Percentiles rank a stretch among this genome's conserved stretches.
Conservation (phyloP, 1,284 basidiomycete genomes). For the Marasmius tenuissimus region DNA sequence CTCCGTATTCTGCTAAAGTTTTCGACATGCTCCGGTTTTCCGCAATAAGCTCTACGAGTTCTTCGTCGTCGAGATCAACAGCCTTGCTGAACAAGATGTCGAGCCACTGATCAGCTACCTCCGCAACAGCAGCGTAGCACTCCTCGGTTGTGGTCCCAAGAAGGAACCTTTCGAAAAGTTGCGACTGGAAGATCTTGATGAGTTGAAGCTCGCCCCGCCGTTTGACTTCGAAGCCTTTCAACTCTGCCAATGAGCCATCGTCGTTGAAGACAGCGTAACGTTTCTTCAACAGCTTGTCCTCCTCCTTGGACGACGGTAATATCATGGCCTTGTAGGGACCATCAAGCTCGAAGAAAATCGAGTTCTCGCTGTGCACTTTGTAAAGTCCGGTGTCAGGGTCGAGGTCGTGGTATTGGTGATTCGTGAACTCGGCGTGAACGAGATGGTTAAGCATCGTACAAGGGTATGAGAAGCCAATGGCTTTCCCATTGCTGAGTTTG, state of each 20-base stretch:
- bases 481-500: slow-evolving; percentile 86
- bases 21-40: slow-evolving; percentile 99
- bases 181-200: slow-evolving; percentile 99
- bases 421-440: slow-evolving; percentile 94
- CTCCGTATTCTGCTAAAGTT: slow-evolving; percentile 94
- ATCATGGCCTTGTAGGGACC: slow-evolving; percentile 99
- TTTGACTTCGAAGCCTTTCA: slow-evolving; percentile 99
- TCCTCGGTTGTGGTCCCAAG: slow-evolving; percentile 92
- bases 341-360: slow-evolving; percentile 99
- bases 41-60: slow-evolving; percentile 96
- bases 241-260: slow-evolving; percentile 93
- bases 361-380: slow-evolving; percentile 91
- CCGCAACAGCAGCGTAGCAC: slow-evolving; percentile 93
- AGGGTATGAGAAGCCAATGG: slow-evolving; percentile 93
- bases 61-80: slow-evolving; percentile 83
- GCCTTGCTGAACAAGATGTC: slow-evolving; percentile 93
- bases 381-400: slow-evolving; percentile 86
- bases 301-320: slow-evolving; percentile 97
- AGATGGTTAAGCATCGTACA: slow-evolving; percentile 99
- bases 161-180: slow-evolving; percentile 97
- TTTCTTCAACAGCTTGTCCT: slow-evolving; percentile 98
- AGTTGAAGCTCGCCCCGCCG: slow-evolving; percentile 96
- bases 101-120: slow-evolving; percentile 96
- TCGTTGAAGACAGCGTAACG: slow-evolving; percentile 99
- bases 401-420: slow-evolving; percentile 96